phyloP scores from a whole-genome alignment of 768 basidiomycete species.

The Tulasnella sp. region DNA sequence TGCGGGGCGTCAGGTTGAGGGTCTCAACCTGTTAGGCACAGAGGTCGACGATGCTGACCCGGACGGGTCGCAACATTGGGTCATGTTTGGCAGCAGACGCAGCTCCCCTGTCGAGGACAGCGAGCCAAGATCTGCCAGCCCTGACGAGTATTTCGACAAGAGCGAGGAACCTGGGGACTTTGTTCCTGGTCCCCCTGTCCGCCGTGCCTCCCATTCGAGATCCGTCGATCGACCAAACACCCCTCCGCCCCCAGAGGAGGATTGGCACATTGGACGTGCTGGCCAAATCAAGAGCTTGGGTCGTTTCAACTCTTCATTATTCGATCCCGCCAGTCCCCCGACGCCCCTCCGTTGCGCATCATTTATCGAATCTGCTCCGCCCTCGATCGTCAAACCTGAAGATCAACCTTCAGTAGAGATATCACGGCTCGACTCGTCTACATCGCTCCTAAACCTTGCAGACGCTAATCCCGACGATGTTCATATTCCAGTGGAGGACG shows the following conservation, averaged over 20 bases:
- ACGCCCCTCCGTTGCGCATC: not conserved
- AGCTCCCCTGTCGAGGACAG: too few species aligned
- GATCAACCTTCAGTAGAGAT: not conserved
- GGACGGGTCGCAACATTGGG: not conserved
- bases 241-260: not conserved
- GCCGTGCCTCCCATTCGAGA: not conserved
- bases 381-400: not conserved
- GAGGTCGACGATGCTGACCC: slow-evolving; percentile 8
- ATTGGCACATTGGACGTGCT: not conserved
- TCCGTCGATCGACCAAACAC: not conserved
- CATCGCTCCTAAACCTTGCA: not conserved
- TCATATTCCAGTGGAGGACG: not conserved
- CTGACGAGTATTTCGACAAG: too few species aligned
- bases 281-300: slow-evolving; percentile 8
- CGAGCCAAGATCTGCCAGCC: too few species aligned
- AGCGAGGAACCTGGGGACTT: too few species aligned
- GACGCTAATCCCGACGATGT: not conserved
- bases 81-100: slow-evolving; percentile 4
- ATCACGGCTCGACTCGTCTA: not conserved
- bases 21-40: slow-evolving; percentile 10
- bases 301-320: not conserved
- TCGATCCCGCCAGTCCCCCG: not conserved
- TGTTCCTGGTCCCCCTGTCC: too few species aligned
- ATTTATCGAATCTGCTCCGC: not conserved
- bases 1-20: slow-evolving; percentile 16